Evolutionary conservation across 441 rosid species (phyloP).

Genomic region (Arabidopsis lyrata): DNA sequence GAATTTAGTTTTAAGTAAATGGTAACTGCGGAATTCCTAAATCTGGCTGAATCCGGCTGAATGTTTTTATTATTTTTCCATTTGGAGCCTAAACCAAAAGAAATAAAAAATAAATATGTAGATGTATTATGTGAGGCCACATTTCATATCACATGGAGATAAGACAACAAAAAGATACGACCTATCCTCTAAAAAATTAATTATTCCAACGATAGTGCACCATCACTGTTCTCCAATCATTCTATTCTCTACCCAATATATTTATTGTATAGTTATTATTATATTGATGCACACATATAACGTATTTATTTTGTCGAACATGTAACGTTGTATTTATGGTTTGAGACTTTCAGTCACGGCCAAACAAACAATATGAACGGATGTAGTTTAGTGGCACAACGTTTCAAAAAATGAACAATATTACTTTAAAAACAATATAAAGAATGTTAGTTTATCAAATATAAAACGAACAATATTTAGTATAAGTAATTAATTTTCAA

Average conservation of each 20-base stretch:
- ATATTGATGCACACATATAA: slow-evolving; percentile 18
- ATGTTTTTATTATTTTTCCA: too few species aligned
- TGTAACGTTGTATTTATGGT: slow-evolving; percentile 11
- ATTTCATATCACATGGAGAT: slow-evolving; percentile 25
- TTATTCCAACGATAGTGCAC: slow-evolving; percentile 31
- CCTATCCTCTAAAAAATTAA: slow-evolving; percentile 23
- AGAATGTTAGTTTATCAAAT: too few species aligned
- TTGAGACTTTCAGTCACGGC: slow-evolving; percentile 4
- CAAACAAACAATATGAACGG: slow-evolving; percentile 3
- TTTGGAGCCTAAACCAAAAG: too few species aligned
- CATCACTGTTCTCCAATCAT: background rate
- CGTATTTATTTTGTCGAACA: slow-evolving; percentile 15
- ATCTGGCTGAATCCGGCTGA: too few species aligned
- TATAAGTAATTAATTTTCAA: background rate
- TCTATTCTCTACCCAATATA: background rate
- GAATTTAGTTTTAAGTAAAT: too few species aligned
- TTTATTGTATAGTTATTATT: slow-evolving; percentile 22
- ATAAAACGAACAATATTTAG: background rate
- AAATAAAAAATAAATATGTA: slow-evolving; percentile 10
- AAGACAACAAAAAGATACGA: slow-evolving; percentile 32
- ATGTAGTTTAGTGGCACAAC: background rate
- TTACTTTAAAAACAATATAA: too few species aligned
- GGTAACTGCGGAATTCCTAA: too few species aligned
- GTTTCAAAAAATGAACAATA: background rate
- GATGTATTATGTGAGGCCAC: slow-evolving; percentile 6